Conservation (phyloP, 2,329 filamentous ascomycete species). For the Claviceps monticola region DNA sequence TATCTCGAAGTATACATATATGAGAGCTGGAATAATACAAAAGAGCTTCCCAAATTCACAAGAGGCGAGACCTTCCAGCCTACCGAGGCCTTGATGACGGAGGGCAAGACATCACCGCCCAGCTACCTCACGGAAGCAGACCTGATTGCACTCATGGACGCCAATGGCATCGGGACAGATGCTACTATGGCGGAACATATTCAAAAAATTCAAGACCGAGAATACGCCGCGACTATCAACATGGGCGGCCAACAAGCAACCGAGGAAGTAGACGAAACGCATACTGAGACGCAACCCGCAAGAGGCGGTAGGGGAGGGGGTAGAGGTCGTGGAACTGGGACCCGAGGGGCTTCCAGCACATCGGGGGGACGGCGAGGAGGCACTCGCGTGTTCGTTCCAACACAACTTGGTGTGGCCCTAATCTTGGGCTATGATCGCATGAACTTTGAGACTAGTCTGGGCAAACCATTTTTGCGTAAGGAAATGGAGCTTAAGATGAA, state of each 20-base stretch:
- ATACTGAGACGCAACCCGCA: neutral
- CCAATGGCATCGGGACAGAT: conserved; percentile 95
- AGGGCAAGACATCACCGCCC: conserved; percentile 80
- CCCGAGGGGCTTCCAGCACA: conserved; percentile 27
- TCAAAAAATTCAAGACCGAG: conserved; percentile 78
- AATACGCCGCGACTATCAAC: conserved; percentile 62
- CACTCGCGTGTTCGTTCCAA: conserved; percentile 83
- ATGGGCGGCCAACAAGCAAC: conserved; percentile 22
- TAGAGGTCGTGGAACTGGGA: conserved; percentile 26
- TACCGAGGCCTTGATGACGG: conserved; percentile 73
- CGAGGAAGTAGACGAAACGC: conserved; percentile 26
- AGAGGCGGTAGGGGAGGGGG: conserved; percentile 36
- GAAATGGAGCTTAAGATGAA: conserved; percentile 98
- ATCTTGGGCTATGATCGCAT: conserved; percentile 93
- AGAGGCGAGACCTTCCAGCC: conserved; percentile 76
- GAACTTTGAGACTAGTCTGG: conserved; percentile 80
- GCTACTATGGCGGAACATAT: conserved; percentile 99
- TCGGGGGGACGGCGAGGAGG: conserved; percentile 30
- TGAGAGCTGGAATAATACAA: conserved; percentile 87
- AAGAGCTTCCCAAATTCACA: conserved; percentile 65
- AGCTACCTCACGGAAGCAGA: conserved; percentile 89
- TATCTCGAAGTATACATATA: conserved; percentile 94
- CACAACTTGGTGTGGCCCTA: conserved; percentile 76
- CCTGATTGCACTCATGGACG: conserved; percentile 92
- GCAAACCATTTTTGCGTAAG: conserved; percentile 91